Conservation (phyloP, 371 early-diverging fungal genomes). For the Apophysomyces variabilis region DNA sequence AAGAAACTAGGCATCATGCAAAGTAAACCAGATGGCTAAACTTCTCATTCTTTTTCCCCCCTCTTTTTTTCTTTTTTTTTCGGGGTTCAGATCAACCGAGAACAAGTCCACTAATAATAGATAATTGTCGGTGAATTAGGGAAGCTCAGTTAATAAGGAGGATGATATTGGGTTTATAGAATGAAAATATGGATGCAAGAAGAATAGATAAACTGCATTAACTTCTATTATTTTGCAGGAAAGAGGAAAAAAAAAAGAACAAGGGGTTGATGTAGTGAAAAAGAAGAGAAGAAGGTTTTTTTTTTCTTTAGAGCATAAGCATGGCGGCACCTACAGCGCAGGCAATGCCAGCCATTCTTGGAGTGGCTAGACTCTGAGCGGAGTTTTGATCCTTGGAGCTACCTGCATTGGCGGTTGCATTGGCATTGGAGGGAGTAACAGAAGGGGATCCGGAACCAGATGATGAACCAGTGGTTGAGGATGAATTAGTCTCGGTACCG, state of each 20-base stretch:
- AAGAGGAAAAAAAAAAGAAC: background rate
- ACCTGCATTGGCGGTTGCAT: background rate
- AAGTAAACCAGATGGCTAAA: background rate
- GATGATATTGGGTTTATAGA: background rate
- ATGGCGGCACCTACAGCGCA: slow-evolving; percentile 7
- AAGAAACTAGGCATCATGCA: no score
- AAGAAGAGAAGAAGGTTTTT: no score
- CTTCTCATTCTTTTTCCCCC: background rate
- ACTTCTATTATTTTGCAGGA: slow-evolving; percentile 6
- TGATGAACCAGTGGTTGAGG: slow-evolving; percentile 7
- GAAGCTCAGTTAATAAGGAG: background rate
- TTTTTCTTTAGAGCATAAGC: background rate
- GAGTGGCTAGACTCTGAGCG: background rate
- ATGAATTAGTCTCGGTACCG: slow-evolving; percentile 15
- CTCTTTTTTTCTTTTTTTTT: background rate
- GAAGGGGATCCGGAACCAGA: background rate
- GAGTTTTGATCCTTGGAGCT: background rate
- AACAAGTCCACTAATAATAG: no score
- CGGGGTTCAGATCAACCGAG: no score
- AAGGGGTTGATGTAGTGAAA: no score
- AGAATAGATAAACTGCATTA: background rate
- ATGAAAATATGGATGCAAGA: background rate
- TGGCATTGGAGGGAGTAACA: background rate
- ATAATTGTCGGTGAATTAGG: no score
- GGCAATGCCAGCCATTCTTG: slow-evolving; percentile 2